Percentiles rank a stretch among this genome's conserved stretches.
Evolutionary conservation across 225 moss, liverwort and hornwort genomes (phyloP).

Genomic region (Takakia lepidozioides): DNA sequence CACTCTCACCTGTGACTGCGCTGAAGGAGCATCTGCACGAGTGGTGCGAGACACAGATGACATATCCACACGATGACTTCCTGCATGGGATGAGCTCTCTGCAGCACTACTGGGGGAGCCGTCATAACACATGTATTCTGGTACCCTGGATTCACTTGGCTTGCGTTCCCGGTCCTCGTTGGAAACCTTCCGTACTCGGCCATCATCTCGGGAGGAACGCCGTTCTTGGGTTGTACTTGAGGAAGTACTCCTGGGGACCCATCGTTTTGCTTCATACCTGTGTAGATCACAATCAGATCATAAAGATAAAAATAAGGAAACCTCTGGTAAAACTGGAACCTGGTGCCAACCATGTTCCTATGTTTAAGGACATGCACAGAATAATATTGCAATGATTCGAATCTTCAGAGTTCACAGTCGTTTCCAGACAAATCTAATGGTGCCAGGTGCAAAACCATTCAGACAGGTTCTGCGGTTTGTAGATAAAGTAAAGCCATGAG

Average conservation of each 20-base stretch:
- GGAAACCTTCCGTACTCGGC: constrained; percentile 24
- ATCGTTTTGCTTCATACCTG: constrained; percentile 89
- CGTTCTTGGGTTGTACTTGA: constrained; percentile 15
- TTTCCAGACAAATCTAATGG: no score
- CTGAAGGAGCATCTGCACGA: constrained; percentile 1
- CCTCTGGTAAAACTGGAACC: no score
- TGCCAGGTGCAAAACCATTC: no score
- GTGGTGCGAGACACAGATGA: constrained; percentile 33
- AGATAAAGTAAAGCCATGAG: no score
- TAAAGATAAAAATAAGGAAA: no score
- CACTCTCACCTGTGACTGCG: constrained; percentile 1
- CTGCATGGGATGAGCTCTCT: constrained; percentile 40
- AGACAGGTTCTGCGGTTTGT: no score
- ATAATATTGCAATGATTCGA: no score
- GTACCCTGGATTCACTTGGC: constrained; percentile 30
- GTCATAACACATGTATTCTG: constrained; percentile 36
- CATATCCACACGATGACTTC: constrained; percentile 4
- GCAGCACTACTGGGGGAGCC: constrained; percentile 34
- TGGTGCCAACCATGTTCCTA: no score
- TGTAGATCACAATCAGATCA: neutral
- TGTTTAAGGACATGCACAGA: no score
- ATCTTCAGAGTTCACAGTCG: no score
- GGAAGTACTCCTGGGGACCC: constrained; percentile 44
- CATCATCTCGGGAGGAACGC: constrained; percentile 14
- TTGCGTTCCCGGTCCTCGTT: constrained; percentile 50